Conservation (phyloP, 1,284 basidiomycete species). For the Pulchroboletus neoregius region DNA sequence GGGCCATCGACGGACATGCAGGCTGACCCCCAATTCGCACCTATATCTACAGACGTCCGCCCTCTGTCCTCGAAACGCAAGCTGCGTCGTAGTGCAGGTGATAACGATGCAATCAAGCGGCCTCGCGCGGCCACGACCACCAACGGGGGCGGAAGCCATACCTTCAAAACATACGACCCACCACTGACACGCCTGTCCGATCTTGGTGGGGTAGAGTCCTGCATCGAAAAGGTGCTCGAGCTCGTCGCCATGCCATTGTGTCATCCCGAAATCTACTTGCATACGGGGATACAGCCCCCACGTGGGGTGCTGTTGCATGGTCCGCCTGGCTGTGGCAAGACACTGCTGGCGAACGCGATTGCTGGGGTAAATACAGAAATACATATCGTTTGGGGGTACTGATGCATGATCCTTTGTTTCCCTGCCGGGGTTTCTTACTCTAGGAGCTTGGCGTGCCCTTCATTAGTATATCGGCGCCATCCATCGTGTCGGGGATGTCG, state of each 20-base stretch:
- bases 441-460: slow-evolving; percentile 91
- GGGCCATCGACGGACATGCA: slow-evolving; percentile 15
- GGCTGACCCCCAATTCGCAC: neutral
- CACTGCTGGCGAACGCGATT: slow-evolving; percentile 86
- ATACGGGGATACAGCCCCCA: slow-evolving; percentile 90
- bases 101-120: slow-evolving; percentile 52
- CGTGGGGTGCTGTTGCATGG: slow-evolving; percentile 94
- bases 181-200: slow-evolving; percentile 75
- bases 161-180: slow-evolving; percentile 55
- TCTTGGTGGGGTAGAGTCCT: slow-evolving; percentile 83
- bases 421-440: neutral
- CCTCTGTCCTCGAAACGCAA: slow-evolving; percentile 51
- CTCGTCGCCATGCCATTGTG: slow-evolving; percentile 92
- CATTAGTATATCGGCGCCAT: slow-evolving; percentile 90
- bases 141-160: neutral
- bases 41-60: slow-evolving; percentile 19
- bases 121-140: slow-evolving; percentile 35
- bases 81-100: slow-evolving; percentile 43
- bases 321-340: slow-evolving; percentile 97
- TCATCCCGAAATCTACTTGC: slow-evolving; percentile 93
- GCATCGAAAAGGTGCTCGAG: slow-evolving; percentile 91
- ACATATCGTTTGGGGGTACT: slow-evolving; percentile 7
- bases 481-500: slow-evolving; percentile 95
- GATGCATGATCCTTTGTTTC: neutral
- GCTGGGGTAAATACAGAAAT: slow-evolving; percentile 71